Conservation (phyloP, 2,329 filamentous ascomycete species). For the Colletotrichum chrysophilum region DNA sequence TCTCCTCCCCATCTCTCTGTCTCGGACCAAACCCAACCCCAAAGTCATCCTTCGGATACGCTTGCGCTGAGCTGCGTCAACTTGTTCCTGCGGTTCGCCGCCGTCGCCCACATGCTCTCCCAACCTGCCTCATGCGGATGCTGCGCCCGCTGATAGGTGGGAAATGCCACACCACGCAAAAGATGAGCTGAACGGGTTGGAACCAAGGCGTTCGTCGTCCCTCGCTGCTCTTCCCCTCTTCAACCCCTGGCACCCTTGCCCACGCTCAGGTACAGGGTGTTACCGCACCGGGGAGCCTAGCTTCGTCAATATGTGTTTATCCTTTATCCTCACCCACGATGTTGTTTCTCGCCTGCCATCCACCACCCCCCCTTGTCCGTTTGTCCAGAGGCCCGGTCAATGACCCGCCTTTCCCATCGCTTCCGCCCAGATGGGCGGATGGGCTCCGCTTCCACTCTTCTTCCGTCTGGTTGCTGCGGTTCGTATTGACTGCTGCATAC, state of each 20-base stretch:
- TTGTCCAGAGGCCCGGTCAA: slow-evolving; percentile 4
- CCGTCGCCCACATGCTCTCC: slow-evolving; percentile 8
- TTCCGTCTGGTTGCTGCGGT: slow-evolving; percentile 9
- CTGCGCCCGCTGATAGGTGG: slow-evolving; percentile 31
- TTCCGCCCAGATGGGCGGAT: slow-evolving; percentile 8
- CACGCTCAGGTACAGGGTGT: slow-evolving; percentile 20
- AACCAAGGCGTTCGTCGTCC: not conserved
- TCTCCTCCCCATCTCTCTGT: not conserved
- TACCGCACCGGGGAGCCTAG: slow-evolving; percentile 11
- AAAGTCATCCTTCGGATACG: not conserved
- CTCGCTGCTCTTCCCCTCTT: not conserved
- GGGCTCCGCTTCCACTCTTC: not conserved
- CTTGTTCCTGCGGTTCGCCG: slow-evolving; percentile 14
- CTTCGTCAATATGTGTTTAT: not conserved
- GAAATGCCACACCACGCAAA: slow-evolving; percentile 14
- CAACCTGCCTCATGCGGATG: slow-evolving; percentile 33
- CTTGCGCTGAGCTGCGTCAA: not conserved
- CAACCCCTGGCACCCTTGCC: slow-evolving; percentile 8
- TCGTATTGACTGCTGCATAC: slow-evolving; percentile 4
- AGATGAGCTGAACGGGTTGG: slow-evolving; percentile 11
- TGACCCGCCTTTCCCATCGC: slow-evolving; percentile 9
- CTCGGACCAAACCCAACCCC: not conserved
- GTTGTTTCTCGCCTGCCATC: not conserved
- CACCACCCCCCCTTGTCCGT: not conserved
- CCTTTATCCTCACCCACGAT: not conserved